Conservation (phyloP, 169 alveolate genomes). For the Plasmodium vinckei region DNA sequence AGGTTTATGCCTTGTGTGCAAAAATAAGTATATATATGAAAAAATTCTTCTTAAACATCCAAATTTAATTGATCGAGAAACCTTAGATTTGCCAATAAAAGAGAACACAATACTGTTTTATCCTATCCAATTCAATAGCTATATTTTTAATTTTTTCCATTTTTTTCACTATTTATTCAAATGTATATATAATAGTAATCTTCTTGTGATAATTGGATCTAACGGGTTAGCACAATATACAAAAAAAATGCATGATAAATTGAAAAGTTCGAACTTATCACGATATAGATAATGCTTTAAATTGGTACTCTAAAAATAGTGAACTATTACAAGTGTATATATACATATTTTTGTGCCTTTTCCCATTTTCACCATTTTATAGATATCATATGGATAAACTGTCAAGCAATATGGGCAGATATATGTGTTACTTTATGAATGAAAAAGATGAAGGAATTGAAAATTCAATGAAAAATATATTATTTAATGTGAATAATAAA, state of each 20-base stretch:
- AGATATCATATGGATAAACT: constrained; percentile 44
- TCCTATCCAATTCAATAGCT: constrained; percentile 21
- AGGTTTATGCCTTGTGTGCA: constrained; percentile 56
- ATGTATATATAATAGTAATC: constrained; percentile 34
- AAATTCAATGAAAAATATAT: constrained; percentile 4
- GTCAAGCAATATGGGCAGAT: constrained; percentile 60
- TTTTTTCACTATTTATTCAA: constrained; percentile 48
- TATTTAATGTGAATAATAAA: constrained; percentile 47
- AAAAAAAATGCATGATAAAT: not conserved
- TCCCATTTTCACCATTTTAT: not conserved
- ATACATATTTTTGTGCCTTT: not conserved
- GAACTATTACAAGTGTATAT: too few species aligned
- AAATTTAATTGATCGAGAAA: not conserved
- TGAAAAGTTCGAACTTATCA: not conserved
- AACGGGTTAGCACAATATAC: constrained; percentile 29
- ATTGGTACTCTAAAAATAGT: too few species aligned
- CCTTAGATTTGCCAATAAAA: constrained; percentile 28
- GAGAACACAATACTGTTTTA: constrained; percentile 40
- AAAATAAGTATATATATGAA: constrained; percentile 62
- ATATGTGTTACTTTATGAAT: constrained; percentile 60
- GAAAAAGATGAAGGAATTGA: constrained; percentile 18
- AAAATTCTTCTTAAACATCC: constrained; percentile 19
- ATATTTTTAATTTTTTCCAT: constrained; percentile 29
- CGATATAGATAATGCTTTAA: not conserved
- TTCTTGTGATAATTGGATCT: constrained; percentile 57